Conservation (phyloP, 495 filamentous ascomycete genomes). For the Trichoderma orchidacearum region DNA sequence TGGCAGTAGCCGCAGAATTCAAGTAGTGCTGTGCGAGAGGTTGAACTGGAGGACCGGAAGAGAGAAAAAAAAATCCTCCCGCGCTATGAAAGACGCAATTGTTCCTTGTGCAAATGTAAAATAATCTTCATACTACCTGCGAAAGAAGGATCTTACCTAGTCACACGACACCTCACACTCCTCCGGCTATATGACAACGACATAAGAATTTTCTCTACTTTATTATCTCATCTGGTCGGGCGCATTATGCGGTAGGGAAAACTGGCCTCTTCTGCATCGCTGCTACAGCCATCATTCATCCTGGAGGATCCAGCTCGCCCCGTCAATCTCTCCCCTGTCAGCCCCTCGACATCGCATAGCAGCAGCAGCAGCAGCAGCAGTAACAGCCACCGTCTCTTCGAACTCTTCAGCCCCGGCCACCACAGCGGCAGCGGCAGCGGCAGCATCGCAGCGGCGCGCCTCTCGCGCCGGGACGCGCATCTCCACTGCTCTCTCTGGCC, state of each 20-base stretch:
- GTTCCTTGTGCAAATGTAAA: too few species aligned
- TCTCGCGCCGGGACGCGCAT: conserved; percentile 31
- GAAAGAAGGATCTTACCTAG: too few species aligned
- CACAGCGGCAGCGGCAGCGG: not conserved
- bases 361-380: too few species aligned
- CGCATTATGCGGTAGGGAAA: conserved; percentile 18
- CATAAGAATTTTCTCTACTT: not conserved
- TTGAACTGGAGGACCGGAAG: too few species aligned
- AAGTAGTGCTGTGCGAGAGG: not conserved
- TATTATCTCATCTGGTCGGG: not conserved
- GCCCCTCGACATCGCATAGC: not conserved
- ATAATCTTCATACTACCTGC: too few species aligned
- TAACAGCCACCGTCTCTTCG: not conserved
- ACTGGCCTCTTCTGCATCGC: conserved; percentile 18
- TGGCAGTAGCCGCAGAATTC: too few species aligned
- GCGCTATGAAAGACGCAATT: too few species aligned
- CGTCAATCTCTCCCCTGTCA: not conserved
- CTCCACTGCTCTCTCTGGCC: conserved; percentile 22
- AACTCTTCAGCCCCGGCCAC: not conserved
- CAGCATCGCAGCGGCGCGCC: conserved; percentile 13
- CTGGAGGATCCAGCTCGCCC: conserved; percentile 2
- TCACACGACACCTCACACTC: too few species aligned
- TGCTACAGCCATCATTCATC: conserved; percentile 2
- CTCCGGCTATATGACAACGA: too few species aligned
- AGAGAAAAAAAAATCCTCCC: too few species aligned